A percentile compares a stretch with the other conserved stretches of the same genome.
These are phyloP conservation scores for Fraxinus xanthoxyloides DNA, from an alignment of 305 asterid genomes.

Conservation along the genomic window DNA sequence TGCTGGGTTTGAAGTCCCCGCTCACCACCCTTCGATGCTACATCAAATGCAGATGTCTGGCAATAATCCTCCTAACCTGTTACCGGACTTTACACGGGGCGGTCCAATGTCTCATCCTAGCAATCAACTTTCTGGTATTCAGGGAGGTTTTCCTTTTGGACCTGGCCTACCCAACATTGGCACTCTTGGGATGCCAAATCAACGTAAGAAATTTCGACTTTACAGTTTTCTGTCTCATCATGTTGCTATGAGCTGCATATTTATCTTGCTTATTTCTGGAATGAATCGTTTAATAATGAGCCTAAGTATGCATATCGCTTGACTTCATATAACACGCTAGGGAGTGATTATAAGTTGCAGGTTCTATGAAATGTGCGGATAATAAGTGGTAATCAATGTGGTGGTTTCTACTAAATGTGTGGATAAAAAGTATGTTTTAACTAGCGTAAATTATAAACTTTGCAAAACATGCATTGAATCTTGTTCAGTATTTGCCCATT, in stretches of 20 bases:
- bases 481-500: not conserved
- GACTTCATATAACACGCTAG: not conserved
- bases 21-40: conserved; percentile 43
- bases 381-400: not conserved
- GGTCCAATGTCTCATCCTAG: conserved; percentile 47
- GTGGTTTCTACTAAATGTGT: not conserved
- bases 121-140: conserved; percentile 52
- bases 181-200: conserved; percentile 50
- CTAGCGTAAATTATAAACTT: not conserved
- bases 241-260: not conserved
- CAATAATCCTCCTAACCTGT: conserved; percentile 44
- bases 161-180: conserved; percentile 48
- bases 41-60: conserved; percentile 73
- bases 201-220: conserved; percentile 40
- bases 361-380: not conserved
- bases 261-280: not conserved
- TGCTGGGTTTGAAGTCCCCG: conserved; percentile 56
- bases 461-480: not conserved
- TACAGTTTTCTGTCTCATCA: not conserved
- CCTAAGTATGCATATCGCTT: not conserved
- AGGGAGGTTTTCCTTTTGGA: conserved; percentile 61
- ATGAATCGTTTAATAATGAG: not conserved
- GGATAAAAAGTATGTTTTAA: not conserved
- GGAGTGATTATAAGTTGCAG: not conserved
- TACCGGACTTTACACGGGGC: conserved; percentile 48